A percentile compares a stretch with the other conserved stretches of the same genome.
Conservation (phyloP, 2,329 filamentous ascomycete species). For the Hypoxylon sp. region DNA sequence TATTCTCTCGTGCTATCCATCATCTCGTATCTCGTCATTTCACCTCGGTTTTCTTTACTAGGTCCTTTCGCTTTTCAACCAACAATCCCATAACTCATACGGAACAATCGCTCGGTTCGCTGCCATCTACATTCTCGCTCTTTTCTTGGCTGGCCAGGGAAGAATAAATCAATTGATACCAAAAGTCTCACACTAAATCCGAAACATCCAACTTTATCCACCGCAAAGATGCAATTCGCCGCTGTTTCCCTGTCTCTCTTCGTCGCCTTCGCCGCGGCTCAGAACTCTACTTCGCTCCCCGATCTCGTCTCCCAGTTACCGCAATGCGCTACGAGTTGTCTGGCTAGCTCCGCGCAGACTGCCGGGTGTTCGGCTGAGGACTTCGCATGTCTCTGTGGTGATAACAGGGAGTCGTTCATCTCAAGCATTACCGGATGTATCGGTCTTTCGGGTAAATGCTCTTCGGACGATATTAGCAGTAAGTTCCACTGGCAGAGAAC, state of each 20-base stretch:
- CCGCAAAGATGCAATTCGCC: slow-evolving; percentile 47
- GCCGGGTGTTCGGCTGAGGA: slow-evolving; percentile 51
- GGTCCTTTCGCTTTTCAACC: slow-evolving; percentile 19
- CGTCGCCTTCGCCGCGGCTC: slow-evolving; percentile 47
- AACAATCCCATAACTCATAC: not conserved
- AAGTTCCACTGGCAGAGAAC: slow-evolving; percentile 29
- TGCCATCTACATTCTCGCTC: slow-evolving; percentile 12
- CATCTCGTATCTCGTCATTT: slow-evolving; percentile 8
- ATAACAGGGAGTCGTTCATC: slow-evolving; percentile 48
- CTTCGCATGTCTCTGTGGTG: slow-evolving; percentile 52
- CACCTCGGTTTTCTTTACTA: slow-evolving; percentile 20
- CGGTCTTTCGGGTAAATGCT: slow-evolving; percentile 37
- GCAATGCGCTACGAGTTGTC: slow-evolving; percentile 51
- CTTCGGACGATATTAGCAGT: slow-evolving; percentile 48
- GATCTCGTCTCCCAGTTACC: slow-evolving; percentile 52
- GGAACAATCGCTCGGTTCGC: slow-evolving; percentile 15
- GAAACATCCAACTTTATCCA: slow-evolving; percentile 12
- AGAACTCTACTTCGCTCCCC: slow-evolving; percentile 49
- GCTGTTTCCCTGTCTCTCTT: slow-evolving; percentile 46
- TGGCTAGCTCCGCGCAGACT: slow-evolving; percentile 41
- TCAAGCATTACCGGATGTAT: slow-evolving; percentile 47
- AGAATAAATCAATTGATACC: slow-evolving; percentile 9
- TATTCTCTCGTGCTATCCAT: slow-evolving; percentile 15
- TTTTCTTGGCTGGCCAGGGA: slow-evolving; percentile 42
- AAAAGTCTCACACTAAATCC: slow-evolving; percentile 6